phyloP scores from a whole-genome alignment of 352 stramenopile genomes.

The Phytophthora cryptogea region DNA sequence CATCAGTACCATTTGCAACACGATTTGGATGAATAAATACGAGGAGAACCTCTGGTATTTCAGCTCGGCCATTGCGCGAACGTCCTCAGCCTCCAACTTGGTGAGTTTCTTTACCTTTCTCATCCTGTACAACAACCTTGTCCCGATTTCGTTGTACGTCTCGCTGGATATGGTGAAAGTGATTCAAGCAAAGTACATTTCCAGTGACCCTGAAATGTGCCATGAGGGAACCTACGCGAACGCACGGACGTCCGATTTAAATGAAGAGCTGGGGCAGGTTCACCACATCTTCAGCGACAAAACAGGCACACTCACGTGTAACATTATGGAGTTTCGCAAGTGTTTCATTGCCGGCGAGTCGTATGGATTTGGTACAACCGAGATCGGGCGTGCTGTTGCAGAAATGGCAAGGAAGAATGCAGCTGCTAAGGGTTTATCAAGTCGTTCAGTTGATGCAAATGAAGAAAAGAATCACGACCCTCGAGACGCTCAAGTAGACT shows the following conservation, averaged over 20 bases:
- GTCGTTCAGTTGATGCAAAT: conserved; percentile 1
- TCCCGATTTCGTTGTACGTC: conserved; percentile 98
- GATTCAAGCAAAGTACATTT: conserved; percentile 75
- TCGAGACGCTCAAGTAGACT: conserved; percentile 59
- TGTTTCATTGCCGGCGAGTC: conserved; percentile 83
- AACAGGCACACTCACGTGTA: conserved; percentile 98
- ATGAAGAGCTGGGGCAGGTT: conserved; percentile 94
- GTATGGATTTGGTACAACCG: conserved; percentile 86
- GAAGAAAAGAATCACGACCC: conserved; percentile 38
- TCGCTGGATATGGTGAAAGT: conserved; percentile 95
- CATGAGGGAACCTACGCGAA: conserved; percentile 86
- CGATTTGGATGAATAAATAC: conserved; percentile 51
- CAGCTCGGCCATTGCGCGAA: conserved; percentile 15
- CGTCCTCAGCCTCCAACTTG: conserved; percentile 35
- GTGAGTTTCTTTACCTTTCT: conserved; percentile 95
- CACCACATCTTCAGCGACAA: conserved; percentile 99
- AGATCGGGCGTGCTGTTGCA: conserved; percentile 71
- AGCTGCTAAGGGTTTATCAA: conserved; percentile 8
- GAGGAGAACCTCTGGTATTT: conserved; percentile 57
- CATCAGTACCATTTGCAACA: conserved; percentile 67
- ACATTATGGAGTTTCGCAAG: conserved; percentile 97
- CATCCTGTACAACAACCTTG: conserved; percentile 96
- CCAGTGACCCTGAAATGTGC: conserved; percentile 73
- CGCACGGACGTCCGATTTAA: conserved; percentile 89
- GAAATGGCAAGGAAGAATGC: conserved; percentile 44